A percentile compares a stretch with the other conserved stretches of the same genome.
phyloP scores from a whole-genome alignment of 1,284 basidiomycete species.

The Microbotryum violaceum region DNA sequence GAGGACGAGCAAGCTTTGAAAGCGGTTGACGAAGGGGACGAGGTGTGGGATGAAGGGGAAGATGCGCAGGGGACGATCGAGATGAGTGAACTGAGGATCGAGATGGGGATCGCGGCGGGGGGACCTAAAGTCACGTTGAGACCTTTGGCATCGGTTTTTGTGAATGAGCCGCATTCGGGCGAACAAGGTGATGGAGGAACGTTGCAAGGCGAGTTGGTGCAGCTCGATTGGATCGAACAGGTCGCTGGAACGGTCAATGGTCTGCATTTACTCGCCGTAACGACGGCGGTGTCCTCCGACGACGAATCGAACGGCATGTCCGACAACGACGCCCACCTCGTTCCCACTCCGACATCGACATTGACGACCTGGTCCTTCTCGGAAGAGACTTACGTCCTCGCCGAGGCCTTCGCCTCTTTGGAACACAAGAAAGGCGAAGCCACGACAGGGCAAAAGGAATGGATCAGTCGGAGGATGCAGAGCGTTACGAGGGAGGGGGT shows the following conservation, averaged over 20 bases:
- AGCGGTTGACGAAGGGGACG: background rate
- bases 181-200: background rate
- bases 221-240: background rate
- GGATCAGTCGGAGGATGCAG: background rate
- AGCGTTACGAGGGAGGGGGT: no score
- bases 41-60: background rate
- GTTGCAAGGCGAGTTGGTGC: background rate
- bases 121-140: conserved; percentile 13
- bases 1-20: background rate
- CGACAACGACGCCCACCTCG: no score
- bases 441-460: background rate
- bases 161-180: background rate
- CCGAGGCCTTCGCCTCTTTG: conserved; percentile 16
- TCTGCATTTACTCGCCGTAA: background rate
- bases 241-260: background rate
- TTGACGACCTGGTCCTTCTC: conserved; percentile 9
- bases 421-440: conserved; percentile 15
- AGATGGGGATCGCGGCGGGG: conserved; percentile 15
- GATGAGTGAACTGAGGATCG: conserved; percentile 22
- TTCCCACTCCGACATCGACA: background rate
- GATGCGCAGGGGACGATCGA: conserved; percentile 11
- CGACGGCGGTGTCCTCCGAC: background rate
- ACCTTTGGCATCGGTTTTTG: background rate
- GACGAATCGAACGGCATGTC: no score
- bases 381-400: conserved; percentile 6